Evolutionary conservation across 805 yeast species (phyloP).

Genomic region (Saturnispora sekii): DNA sequence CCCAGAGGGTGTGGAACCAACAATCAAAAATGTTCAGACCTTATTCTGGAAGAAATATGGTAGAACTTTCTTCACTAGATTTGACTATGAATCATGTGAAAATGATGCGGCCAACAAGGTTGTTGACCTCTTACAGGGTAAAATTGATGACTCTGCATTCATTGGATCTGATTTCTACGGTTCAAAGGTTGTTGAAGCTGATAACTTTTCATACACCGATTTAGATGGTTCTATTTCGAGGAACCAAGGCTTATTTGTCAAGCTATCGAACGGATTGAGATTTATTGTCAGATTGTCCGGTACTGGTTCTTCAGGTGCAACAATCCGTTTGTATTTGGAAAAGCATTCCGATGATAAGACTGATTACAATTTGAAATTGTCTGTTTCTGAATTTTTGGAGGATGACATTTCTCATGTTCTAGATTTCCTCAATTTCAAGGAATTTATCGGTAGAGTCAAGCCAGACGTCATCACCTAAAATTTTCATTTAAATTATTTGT

Average conservation of each 20-base stretch:
- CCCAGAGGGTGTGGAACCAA: slow-evolving; percentile 34
- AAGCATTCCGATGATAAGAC: slow-evolving; percentile 57
- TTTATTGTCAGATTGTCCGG: slow-evolving; percentile 89
- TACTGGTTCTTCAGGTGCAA: slow-evolving; percentile 96
- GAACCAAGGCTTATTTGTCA: slow-evolving; percentile 84
- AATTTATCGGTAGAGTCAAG: slow-evolving; percentile 66
- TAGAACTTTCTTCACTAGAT: slow-evolving; percentile 93
- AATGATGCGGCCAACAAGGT: slow-evolving; percentile 66
- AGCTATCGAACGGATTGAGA: slow-evolving; percentile 72
- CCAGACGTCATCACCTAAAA: slow-evolving; percentile 80
- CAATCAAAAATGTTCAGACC: slow-evolving; percentile 71
- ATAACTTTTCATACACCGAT: slow-evolving; percentile 87
- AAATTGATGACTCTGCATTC: slow-evolving; percentile 30
- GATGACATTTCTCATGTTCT: slow-evolving; percentile 55
- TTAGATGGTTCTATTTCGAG: slow-evolving; percentile 83
- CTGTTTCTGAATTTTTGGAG: slow-evolving; percentile 61
- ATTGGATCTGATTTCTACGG: slow-evolving; percentile 41
- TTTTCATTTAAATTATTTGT: neutral
- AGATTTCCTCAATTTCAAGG: slow-evolving; percentile 58
- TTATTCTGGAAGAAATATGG: slow-evolving; percentile 90
- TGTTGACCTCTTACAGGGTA: slow-evolving; percentile 40
- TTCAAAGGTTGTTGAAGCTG: slow-evolving; percentile 62
- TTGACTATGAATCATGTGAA: slow-evolving; percentile 81
- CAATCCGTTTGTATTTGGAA: slow-evolving; percentile 87
- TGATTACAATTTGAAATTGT: slow-evolving; percentile 31